A percentile compares a stretch with the other conserved stretches of the same genome.
These are phyloP conservation scores for Elymus sibiricus DNA, from an alignment of 176 grass and related monocot species.

Conservation along the genomic window DNA sequence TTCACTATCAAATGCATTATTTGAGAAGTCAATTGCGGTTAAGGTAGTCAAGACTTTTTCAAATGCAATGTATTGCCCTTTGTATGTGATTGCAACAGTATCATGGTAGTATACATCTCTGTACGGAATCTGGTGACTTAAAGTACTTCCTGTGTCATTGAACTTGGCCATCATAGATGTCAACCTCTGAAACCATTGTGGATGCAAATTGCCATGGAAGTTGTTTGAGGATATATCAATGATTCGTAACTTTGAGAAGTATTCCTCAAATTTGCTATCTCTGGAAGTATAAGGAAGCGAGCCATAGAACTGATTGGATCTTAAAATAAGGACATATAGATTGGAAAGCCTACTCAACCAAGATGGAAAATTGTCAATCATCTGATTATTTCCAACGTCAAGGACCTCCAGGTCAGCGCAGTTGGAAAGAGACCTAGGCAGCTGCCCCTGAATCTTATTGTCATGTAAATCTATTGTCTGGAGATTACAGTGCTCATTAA, in stretches of 20 bases:
- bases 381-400: conserved; percentile 28
- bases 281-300: neutral
- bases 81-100: neutral
- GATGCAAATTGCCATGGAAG: neutral
- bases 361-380: conserved; percentile 22
- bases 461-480: conserved; percentile 3
- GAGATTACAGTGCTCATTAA: neutral
- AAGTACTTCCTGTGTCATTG: neutral
- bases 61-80: neutral
- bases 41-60: neutral
- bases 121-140: too few relatives aligned
- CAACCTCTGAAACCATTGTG: neutral
- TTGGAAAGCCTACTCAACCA: neutral
- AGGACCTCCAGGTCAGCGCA: neutral
- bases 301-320: conserved; percentile 36
- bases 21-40: neutral
- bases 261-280: neutral
- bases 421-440: conserved; percentile 14
- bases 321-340: conserved; percentile 24
- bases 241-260: conserved; percentile 21
- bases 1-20: neutral
- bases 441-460: neutral
- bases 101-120: neutral
- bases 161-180: neutral
- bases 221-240: conserved; percentile 45